Evolutionary conservation across 225 moss, liverwort and hornwort species (phyloP).

Genomic region (Asterella californica): DNA sequence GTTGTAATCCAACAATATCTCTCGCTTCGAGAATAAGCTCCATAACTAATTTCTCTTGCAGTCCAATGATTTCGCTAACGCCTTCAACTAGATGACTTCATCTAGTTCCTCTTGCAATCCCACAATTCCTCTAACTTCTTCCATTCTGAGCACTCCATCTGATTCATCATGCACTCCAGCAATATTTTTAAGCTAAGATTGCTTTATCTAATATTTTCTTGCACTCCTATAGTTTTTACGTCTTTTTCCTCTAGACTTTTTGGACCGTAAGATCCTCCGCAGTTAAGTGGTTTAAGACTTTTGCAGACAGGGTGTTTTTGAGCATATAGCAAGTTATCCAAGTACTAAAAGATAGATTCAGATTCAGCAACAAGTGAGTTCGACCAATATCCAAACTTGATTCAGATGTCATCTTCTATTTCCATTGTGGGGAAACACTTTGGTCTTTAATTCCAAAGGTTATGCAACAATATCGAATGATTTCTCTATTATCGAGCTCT

Average conservation of each 20-base stretch:
- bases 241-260: slow-evolving; percentile 1
- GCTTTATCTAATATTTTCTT: not conserved
- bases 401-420: not conserved
- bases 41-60: slow-evolving; percentile 11
- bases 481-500: not conserved
- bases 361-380: not conserved
- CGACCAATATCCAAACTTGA: not conserved
- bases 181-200: not conserved
- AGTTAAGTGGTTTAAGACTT: slow-evolving; percentile 5
- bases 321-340: not conserved
- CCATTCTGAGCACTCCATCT: not conserved
- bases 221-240: not conserved
- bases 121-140: not conserved
- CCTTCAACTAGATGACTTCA: not conserved
- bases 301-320: not conserved
- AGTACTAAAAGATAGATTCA: not conserved
- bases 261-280: slow-evolving; percentile 2
- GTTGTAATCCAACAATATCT: not conserved
- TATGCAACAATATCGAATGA: not conserved
- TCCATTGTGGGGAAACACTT: not conserved
- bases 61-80: not conserved
- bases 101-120: not conserved
- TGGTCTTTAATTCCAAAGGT: not conserved
- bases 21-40: not conserved
- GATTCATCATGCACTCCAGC: not conserved